Conservation (phyloP, 2,329 filamentous ascomycete species). For the Sclerotinia spermophila region DNA sequence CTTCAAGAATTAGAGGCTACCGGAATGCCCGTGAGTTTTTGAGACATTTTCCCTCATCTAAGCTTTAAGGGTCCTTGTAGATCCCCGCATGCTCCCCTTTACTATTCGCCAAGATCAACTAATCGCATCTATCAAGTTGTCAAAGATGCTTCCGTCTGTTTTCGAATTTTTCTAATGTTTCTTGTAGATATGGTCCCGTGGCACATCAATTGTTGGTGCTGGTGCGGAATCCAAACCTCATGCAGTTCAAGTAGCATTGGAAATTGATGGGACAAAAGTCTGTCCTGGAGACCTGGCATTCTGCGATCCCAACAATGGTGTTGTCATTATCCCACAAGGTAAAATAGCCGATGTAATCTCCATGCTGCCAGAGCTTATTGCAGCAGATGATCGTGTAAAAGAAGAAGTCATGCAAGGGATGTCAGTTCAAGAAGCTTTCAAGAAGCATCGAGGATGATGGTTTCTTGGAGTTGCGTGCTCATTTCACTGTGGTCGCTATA, state of each 20-base stretch:
- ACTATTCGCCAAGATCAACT: background rate
- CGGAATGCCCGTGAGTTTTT: constrained; percentile 51
- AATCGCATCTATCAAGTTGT: background rate
- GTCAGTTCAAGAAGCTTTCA: constrained; percentile 64
- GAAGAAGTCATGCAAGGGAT: constrained; percentile 60
- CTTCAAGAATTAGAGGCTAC: constrained; percentile 55
- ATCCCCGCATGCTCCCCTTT: background rate
- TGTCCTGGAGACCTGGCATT: constrained; percentile 64
- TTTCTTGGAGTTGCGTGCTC: background rate
- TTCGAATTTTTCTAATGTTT: constrained; percentile 10
- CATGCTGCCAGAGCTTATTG: constrained; percentile 40
- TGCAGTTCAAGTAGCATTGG: constrained; percentile 46
- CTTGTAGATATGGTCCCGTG: constrained; percentile 51
- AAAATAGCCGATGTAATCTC: constrained; percentile 58
- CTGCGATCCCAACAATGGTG: constrained; percentile 65
- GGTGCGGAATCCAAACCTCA: constrained; percentile 55
- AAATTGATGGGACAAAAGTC: constrained; percentile 44
- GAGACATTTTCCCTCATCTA: background rate
- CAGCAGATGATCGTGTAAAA: constrained; percentile 58
- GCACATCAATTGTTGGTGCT: constrained; percentile 55
- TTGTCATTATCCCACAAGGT: constrained; percentile 62
- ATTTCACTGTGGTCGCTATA: background rate
- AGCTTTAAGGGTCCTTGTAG: background rate
- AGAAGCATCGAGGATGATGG: constrained; percentile 37
- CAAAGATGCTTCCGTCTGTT: background rate